A percentile compares a stretch with the other conserved stretches of the same genome.
phyloP scores from a whole-genome alignment of 2,329 filamentous ascomycete species.

The Acrodontium crateriforme region DNA sequence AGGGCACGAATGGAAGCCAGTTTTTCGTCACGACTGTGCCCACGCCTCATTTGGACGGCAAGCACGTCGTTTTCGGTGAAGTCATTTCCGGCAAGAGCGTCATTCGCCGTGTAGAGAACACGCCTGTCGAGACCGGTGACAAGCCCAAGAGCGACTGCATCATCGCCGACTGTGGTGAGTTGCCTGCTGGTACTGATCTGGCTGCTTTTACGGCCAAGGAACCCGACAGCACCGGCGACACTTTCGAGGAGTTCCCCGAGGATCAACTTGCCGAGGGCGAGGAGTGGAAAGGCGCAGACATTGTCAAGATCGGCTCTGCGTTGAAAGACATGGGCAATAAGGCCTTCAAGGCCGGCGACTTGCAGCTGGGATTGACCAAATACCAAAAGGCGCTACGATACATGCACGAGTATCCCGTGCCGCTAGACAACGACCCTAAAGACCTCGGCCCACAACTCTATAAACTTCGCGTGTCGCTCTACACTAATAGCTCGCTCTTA shows the following conservation, averaged over 20 bases:
- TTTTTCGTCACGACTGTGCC: slow-evolving; percentile 95
- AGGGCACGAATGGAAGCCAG: slow-evolving; percentile 88
- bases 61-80: slow-evolving; percentile 95
- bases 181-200: slow-evolving; percentile 54
- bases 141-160: slow-evolving; percentile 61
- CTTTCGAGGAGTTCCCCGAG: slow-evolving; percentile 91
- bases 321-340: slow-evolving; percentile 88
- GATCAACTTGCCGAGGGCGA: slow-evolving; percentile 47
- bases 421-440: slow-evolving; percentile 52
- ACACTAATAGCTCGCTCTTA: slow-evolving; percentile 79
- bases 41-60: slow-evolving; percentile 89
- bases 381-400: slow-evolving; percentile 91
- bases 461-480: slow-evolving; percentile 66
- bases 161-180: slow-evolving; percentile 74
- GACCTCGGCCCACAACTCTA: slow-evolving; percentile 54
- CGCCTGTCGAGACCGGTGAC: slow-evolving; percentile 59
- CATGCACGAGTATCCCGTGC: slow-evolving; percentile 67
- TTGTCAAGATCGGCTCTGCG: slow-evolving; percentile 66
- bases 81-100: slow-evolving; percentile 87
- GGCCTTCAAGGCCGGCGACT: slow-evolving; percentile 71
- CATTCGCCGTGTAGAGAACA: slow-evolving; percentile 79
- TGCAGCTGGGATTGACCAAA: slow-evolving; percentile 63
- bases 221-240: slow-evolving; percentile 72
- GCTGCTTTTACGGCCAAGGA: slow-evolving; percentile 51
- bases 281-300: slow-evolving; percentile 50